Conservation (phyloP, 177 flowering plant species). For the Tripterygium wilfordii region DNA sequence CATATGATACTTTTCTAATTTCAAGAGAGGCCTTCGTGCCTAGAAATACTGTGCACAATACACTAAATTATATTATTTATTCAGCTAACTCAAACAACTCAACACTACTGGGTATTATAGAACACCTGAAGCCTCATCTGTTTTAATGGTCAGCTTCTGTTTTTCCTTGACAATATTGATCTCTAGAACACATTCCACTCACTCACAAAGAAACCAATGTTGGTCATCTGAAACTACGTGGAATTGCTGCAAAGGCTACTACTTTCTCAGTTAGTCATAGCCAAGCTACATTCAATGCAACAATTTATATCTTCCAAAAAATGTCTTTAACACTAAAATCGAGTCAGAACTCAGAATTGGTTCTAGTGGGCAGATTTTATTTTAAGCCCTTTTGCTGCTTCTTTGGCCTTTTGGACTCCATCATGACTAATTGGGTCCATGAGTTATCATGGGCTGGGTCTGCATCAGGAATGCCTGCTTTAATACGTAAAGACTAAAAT, state of each 20-base stretch:
- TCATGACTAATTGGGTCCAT: too few relatives aligned
- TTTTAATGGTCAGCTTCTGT: constrained; percentile 19
- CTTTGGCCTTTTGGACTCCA: too few relatives aligned
- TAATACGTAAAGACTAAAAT: too few relatives aligned
- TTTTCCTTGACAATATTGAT: constrained; percentile 3
- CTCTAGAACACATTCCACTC: constrained; percentile 3
- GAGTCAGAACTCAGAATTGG: too few relatives aligned
- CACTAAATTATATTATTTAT: background rate
- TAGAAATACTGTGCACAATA: constrained; percentile 14
- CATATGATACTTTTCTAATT: constrained; percentile 22
- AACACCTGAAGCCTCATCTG: constrained; percentile 29
- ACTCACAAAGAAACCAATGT: constrained; percentile 8
- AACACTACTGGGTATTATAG: background rate
- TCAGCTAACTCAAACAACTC: too few relatives aligned
- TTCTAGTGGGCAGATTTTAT: too few relatives aligned
- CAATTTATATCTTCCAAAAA: too few relatives aligned
- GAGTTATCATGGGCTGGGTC: too few relatives aligned
- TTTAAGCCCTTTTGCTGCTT: too few relatives aligned
- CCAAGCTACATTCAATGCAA: too few relatives aligned
- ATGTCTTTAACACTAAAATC: too few relatives aligned
- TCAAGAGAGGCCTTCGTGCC: constrained; percentile 22
- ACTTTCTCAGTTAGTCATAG: constrained; percentile 5
- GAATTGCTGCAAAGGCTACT: constrained; percentile 30
- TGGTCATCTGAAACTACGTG: constrained; percentile 9
- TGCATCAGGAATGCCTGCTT: too few relatives aligned